Evolutionary conservation across 169 alveolate genomes (phyloP), one percentile per base, ranked within the genome.

Genomic region (Cryptosporidium bovis): DNA sequence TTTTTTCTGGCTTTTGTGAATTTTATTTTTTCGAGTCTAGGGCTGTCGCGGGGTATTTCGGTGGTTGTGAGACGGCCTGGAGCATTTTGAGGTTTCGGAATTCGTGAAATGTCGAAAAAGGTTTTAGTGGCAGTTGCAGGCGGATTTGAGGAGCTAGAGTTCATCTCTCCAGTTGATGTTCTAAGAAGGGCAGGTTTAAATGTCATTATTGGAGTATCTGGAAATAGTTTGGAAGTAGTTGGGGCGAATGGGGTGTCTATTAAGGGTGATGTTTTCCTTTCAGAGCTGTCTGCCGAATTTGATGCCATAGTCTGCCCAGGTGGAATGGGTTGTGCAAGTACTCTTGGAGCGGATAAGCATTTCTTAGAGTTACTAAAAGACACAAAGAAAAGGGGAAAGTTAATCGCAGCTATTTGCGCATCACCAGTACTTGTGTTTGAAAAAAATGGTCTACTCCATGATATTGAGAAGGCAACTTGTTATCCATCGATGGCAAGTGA

Each of bases 321-420:
- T 29, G 97, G 97, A 24, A 66, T 90, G 56, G 82, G 83, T 34
- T 94, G 95, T 7, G 93, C 97, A 20, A 51, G 64, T 36, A 69
- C 60, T 27, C 56, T 92, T 1, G 84, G 93, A 18, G 77, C 90
- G 34, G 90, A 91, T 67, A 16, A 77, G 46, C 84, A 71, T 6
- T 84, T 95, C 27, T 82, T 91, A 48, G 77, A 51, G 51, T 65
- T 91, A 67, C 69, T 93, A 36, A 90, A 84, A 60, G 82, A 83
- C 46, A 92, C 94, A 84, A 91, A 91, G 55, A 90, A 87, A 60
- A 82, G 83, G 29, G 92, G 93, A 16, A 92, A 84, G 67, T 89
- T 90, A 83, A 82, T 91, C 64, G 96, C 95, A 44, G 96, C 98
- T 6, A 95, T 95, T 31, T 95, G 98, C 77, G 97, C 97, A 16